Evolutionary conservation across 2,329 filamentous ascomycete genomes (phyloP).

Genomic region (Scytalidium sp.): DNA sequence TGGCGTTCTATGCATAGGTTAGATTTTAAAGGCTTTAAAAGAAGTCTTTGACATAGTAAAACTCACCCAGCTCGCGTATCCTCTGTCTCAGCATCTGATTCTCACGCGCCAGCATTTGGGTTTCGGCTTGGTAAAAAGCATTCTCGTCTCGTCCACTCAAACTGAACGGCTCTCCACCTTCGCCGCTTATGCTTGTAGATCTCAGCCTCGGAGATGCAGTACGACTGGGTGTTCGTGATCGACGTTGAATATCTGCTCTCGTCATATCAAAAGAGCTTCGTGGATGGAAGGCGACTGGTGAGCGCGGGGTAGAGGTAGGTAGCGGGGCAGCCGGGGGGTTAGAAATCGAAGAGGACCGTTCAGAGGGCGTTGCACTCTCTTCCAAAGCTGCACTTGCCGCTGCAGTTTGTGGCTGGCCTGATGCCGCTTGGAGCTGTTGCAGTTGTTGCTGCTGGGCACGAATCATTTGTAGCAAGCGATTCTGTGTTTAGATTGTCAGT

Average conservation of each 20-base stretch:
- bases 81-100: conserved; percentile 79
- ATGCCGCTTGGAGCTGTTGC: conserved; percentile 50
- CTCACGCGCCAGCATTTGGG: conserved; percentile 72
- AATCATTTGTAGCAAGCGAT: conserved; percentile 75
- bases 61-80: conserved; percentile 68
- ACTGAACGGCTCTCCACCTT: conserved; percentile 55
- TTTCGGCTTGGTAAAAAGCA: conserved; percentile 80
- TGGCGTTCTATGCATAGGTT: conserved; percentile 4
- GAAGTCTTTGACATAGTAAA: background rate
- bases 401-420: conserved; percentile 35
- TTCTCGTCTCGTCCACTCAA: conserved; percentile 69
- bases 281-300: conserved; percentile 39
- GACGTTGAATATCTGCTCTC: conserved; percentile 51
- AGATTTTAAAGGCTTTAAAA: background rate
- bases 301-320: conserved; percentile 46
- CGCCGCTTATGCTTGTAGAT: conserved; percentile 55
- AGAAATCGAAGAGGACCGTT: conserved; percentile 39
- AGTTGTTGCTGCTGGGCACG: conserved; percentile 72
- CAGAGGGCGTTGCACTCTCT: conserved; percentile 40
- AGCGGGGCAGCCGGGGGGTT: conserved; percentile 31
- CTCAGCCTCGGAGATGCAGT: conserved; percentile 53
- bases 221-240: conserved; percentile 58
- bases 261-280: conserved; percentile 59
- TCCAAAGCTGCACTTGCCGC: conserved; percentile 31
- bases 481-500: conserved; percentile 40